Conservation (phyloP, 495 filamentous ascomycete species). For the Lophium mytilinum region DNA sequence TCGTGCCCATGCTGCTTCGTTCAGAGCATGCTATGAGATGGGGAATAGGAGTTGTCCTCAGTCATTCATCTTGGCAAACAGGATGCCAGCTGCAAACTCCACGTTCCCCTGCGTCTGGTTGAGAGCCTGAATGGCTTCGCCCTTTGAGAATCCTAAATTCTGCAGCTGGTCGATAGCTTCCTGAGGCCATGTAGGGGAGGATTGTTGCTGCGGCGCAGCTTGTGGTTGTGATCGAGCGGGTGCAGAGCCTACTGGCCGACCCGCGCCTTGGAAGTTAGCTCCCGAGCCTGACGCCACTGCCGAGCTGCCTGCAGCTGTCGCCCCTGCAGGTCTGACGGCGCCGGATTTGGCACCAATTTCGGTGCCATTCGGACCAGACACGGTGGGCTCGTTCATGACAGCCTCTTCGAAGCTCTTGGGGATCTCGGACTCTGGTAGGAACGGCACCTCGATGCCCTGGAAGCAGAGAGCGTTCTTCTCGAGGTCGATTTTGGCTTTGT, state of each 20-base stretch:
- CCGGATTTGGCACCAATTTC: constrained; percentile 80
- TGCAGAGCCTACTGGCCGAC: background rate
- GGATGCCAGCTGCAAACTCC: constrained; percentile 69
- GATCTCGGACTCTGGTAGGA: constrained; percentile 88
- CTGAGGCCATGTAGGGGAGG: constrained; percentile 38
- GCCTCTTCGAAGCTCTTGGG: constrained; percentile 70
- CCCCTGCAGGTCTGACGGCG: constrained; percentile 55
- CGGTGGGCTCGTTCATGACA: constrained; percentile 69
- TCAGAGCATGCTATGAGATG: too few species aligned
- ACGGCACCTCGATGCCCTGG: constrained; percentile 73
- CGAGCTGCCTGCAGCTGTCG: constrained; percentile 39
- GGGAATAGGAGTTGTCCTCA: background rate
- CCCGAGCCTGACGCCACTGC: constrained; percentile 29
- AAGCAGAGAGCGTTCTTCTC: constrained; percentile 71
- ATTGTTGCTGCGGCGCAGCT: background rate
- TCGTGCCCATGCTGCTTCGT: too few species aligned
- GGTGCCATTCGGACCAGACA: constrained; percentile 76
- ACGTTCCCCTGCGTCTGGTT: constrained; percentile 73
- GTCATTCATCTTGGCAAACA: constrained; percentile 41
- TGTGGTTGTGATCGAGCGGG: background rate
- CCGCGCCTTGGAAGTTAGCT: constrained; percentile 11
- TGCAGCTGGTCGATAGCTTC: constrained; percentile 62
- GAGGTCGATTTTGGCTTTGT: constrained; percentile 89
- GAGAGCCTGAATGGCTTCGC: constrained; percentile 66
- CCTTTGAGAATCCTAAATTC: constrained; percentile 65